Evolutionary conservation across 768 basidiomycete species (phyloP).

Genomic region (Boletellus sp.): DNA sequence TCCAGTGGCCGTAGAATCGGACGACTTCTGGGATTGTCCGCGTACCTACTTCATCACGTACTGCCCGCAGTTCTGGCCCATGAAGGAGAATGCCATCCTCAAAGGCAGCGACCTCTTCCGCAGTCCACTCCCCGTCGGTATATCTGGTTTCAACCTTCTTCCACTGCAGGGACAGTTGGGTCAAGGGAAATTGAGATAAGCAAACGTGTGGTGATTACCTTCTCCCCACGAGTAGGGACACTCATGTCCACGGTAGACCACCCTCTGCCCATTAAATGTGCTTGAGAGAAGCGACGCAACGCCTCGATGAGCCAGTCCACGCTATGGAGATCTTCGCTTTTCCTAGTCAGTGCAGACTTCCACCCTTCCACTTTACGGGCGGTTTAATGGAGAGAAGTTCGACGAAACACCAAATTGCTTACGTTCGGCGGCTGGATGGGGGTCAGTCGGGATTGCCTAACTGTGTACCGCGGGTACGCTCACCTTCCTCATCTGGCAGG

Average conservation of each 20-base stretch:
- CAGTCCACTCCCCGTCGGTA: conserved; percentile 67
- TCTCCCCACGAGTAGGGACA: conserved; percentile 52
- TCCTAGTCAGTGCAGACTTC: conserved; percentile 53
- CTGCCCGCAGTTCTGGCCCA: conserved; percentile 76
- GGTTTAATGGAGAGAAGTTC: conserved; percentile 1
- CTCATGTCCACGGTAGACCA: conserved; percentile 65
- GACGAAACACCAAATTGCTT: conserved; percentile 20
- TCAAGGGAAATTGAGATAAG: conserved; percentile 10
- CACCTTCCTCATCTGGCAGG: conserved; percentile 67
- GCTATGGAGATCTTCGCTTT: conserved; percentile 47
- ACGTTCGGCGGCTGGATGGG: conserved; percentile 54
- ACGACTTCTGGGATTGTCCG: conserved; percentile 75
- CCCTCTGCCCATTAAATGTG: conserved; percentile 53
- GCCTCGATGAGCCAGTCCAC: conserved; percentile 86
- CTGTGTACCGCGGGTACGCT: conserved; percentile 25
- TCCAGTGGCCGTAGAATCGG: conserved; percentile 83
- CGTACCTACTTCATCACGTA: conserved; percentile 69
- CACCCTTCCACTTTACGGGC: conserved; percentile 57
- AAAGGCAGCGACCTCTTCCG: conserved; percentile 68
- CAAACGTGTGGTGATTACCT: conserved; percentile 43
- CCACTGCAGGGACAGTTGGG: conserved; percentile 49
- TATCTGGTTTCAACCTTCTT: conserved; percentile 63
- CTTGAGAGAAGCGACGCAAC: conserved; percentile 67
- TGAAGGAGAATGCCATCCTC: conserved; percentile 71
- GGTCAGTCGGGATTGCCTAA: conserved; percentile 22